phyloP scores from a whole-genome alignment of 257 asterid genomes.

The Jacaranda mimosifolia region DNA sequence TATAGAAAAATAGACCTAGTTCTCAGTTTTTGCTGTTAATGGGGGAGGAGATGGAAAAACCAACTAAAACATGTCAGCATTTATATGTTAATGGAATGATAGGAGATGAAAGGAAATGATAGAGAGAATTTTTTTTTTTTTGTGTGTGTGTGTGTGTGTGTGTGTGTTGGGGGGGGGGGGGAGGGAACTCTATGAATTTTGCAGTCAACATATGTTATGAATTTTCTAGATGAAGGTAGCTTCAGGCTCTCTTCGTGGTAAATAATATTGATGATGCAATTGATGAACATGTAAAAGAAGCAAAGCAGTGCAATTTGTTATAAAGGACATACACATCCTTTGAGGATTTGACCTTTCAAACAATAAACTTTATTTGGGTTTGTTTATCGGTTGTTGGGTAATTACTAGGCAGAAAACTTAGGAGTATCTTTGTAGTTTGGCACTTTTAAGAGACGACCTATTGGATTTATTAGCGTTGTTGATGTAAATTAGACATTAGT shows the following conservation, averaged over 20 bases:
- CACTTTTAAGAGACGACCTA: background rate
- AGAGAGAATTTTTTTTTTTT: too few relatives aligned
- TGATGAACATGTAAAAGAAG: background rate
- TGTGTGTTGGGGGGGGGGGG: too few relatives aligned
- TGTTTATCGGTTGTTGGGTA: background rate
- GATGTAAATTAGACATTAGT: background rate
- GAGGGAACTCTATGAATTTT: background rate
- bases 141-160: too few relatives aligned
- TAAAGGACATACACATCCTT: background rate
- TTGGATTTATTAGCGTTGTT: background rate
- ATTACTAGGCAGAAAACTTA: slow-evolving; percentile 1
- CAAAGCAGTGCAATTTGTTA: background rate
- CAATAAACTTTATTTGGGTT: background rate
- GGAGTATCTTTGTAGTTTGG: background rate
- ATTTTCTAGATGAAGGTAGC: background rate
- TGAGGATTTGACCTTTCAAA: background rate
- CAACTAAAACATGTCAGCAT: too few relatives aligned
- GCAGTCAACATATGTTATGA: background rate
- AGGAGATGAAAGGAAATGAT: too few relatives aligned
- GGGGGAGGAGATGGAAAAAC: too few relatives aligned
- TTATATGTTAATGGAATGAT: too few relatives aligned
- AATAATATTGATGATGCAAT: background rate
- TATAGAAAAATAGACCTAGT: too few relatives aligned
- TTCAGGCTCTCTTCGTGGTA: background rate
- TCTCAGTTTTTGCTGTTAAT: too few relatives aligned